Evolutionary conservation across 2,329 filamentous ascomycete species (phyloP), one percentile per base, ranked within the genome.

Genomic region (Didymella glomerata): DNA sequence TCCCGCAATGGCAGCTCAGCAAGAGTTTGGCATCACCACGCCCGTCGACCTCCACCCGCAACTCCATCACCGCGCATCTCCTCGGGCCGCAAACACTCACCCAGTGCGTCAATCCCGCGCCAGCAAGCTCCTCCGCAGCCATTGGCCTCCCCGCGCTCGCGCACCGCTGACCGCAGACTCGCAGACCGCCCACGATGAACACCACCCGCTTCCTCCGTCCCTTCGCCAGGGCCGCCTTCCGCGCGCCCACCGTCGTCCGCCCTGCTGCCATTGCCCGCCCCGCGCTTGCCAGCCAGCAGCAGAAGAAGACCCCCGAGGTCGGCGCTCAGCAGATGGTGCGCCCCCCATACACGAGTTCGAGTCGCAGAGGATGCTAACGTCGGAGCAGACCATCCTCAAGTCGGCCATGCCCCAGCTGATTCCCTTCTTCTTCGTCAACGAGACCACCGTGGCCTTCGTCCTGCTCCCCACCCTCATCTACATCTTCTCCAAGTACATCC

Each of bases 401-500:
- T 77, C 77, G 62, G 77, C 76, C 61, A 79, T 79, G 77, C 77
- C 77, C 60, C 77, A 79, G 72, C 77, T 79, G 60, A 73, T 79
- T 48, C 77, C 77, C 65, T 79, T 79, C 75, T 79, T 78, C 74
- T 79, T 79, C 74, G 76, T 79, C 69, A 79, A 79, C 72, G 77
- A 79, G 76, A 76, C 73, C 60, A 77, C 74, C 62, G 67, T 75
- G 63, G 77, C 77, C 46, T 79, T 79, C 66, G 67, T 79, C 69
- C 67, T 77, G 57, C 68, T 79, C 42, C 77, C 77, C 44, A 71
- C 76, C 53, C 74, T 79, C 66, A 78, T 79, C 75, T 79, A 79
- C 72, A 54, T 79, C 67, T 71, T 79, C 67, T 78, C 77, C 64
- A 79, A 79, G 67, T 79, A 79, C 73, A 72, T 78, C 59, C 74